These are phyloP conservation scores for Verticillium zaregamsianum DNA, from an alignment of 2,329 filamentous ascomycete species.

Conservation along the genomic window DNA sequence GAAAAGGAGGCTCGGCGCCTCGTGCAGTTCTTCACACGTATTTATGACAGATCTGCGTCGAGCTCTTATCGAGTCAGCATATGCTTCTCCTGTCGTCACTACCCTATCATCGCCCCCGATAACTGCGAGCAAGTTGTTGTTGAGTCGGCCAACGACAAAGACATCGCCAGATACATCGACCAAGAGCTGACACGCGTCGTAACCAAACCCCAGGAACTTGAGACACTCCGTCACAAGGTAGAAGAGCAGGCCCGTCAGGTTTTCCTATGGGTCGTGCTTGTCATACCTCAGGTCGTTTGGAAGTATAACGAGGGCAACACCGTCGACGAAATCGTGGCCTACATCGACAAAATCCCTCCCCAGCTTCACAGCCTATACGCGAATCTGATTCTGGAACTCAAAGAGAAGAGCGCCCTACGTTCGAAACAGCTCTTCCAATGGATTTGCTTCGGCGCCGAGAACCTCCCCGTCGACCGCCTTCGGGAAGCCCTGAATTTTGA, in stretches of 20 bases:
- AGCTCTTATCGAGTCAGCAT: slow-evolving; percentile 19
- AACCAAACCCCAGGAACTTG: slow-evolving; percentile 1
- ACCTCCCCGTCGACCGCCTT: slow-evolving; percentile 10
- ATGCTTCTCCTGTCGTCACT: slow-evolving; percentile 27
- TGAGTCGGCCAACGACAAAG: slow-evolving; percentile 24
- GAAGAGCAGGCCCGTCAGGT: slow-evolving; percentile 22
- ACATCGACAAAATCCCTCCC: slow-evolving; percentile 16
- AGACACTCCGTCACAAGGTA: slow-evolving; percentile 16
- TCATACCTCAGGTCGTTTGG: slow-evolving; percentile 13
- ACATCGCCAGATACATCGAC: slow-evolving; percentile 24
- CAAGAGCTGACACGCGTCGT: slow-evolving; percentile 10
- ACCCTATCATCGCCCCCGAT: slow-evolving; percentile 19
- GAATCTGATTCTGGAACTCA: slow-evolving; percentile 12
- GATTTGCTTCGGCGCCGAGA: slow-evolving; percentile 24
- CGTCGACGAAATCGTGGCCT: slow-evolving; percentile 14
- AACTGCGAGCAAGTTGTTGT: slow-evolving; percentile 18
- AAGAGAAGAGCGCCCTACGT: background rate
- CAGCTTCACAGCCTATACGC: slow-evolving; percentile 20
- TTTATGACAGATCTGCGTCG: slow-evolving; percentile 15
- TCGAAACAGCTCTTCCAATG: slow-evolving; percentile 25
- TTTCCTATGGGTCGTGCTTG: slow-evolving; percentile 31
- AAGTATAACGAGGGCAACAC: slow-evolving; percentile 10
- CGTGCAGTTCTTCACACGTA: slow-evolving; percentile 13
- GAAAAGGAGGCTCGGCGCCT: slow-evolving; percentile 16
- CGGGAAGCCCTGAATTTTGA: background rate